Evolutionary conservation across 202 grass and related monocot genomes (phyloP), one percentile per base, ranked within the genome.

Genomic region (Schoenoplectus triqueter): DNA sequence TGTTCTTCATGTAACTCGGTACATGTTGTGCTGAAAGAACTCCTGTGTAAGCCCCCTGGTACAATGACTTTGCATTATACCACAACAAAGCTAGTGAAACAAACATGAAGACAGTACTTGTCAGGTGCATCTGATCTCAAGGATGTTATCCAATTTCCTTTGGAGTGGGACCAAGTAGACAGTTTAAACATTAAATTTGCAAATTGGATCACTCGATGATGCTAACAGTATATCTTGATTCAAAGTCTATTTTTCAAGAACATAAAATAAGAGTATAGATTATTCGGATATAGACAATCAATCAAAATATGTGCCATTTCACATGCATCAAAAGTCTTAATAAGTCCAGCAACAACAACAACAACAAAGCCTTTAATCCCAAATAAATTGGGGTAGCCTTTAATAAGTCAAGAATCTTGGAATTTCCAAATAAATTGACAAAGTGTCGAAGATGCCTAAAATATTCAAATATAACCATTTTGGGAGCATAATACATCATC

Each of bases 1-100:
- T 91, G 86, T 92, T 98, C 84, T 95, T 95, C 84, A 87, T 95
- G 88, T 98, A 98, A 88, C 91, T 95, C 85, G 96, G 96, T 54
- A 98, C 91, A 20, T 98, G 96, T 0, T 90, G 54, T 73, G 89
- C 79, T 82, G 96, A 95, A 86, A 93, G 95, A 70, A 98, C 90
- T 64, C 96, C 96, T 3, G 93, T 98, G 61, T 87, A 95, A 86
- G 93, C 96, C 57, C 96, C 96, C 96, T 98, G 87, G 45, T 89
- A 92, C 48, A 87, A 65, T 50, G 62, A 59, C 57, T 62, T 68
- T 78, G 74, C 52, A 78, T 78, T 78, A 59, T 59, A 78, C 31
- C 51, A 78, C 52, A 42, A 78, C 6, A 6, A 17, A 4, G 31
- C 31, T 60, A 78, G 14, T 0, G 10, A 60, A 78, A 60, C 0